A percentile compares a stretch with the other conserved stretches of the same genome.
Conservation (phyloP, 2,329 filamentous ascomycete species). For the Aspergillus quadrilineatus region DNA sequence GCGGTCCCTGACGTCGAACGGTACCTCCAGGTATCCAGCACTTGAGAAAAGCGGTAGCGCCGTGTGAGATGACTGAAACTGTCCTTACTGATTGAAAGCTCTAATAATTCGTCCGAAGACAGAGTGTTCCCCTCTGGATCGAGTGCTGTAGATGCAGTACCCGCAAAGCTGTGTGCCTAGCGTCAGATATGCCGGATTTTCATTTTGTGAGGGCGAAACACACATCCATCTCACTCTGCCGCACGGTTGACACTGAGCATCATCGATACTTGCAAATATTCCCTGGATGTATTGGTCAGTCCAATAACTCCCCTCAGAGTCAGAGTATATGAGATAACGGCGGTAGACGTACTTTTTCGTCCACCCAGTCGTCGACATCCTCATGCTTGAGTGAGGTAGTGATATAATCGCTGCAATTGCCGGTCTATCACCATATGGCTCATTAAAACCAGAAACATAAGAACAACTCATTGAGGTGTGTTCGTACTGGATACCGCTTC, state of each 20-base stretch:
- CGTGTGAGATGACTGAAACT: neutral
- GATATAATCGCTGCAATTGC: neutral
- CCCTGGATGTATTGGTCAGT: neutral
- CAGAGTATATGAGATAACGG: too few relatives aligned
- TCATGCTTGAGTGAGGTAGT: neutral
- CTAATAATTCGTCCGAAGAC: neutral
- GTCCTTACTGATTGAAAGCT: neutral
- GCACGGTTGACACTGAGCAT: neutral
- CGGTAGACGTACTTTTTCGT: neutral
- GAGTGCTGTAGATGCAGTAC: neutral
- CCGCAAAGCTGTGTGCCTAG: neutral
- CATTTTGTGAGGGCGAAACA: neutral
- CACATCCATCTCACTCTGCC: neutral
- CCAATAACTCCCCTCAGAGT: too few relatives aligned
- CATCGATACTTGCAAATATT: neutral
- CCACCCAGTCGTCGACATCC: slow-evolving; percentile 1
- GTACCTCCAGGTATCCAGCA: slow-evolving; percentile 3
- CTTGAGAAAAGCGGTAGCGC: neutral
- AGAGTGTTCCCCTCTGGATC: neutral
- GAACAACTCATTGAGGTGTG: too few relatives aligned
- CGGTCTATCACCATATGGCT: neutral
- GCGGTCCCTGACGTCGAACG: neutral
- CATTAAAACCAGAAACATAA: neutral
- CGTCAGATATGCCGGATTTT: neutral
- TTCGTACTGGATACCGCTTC: neutral